Evolutionary conservation across 129 eudicot species (phyloP), one percentile per base, ranked within the genome.

Genomic region (Tagetes patula): DNA sequence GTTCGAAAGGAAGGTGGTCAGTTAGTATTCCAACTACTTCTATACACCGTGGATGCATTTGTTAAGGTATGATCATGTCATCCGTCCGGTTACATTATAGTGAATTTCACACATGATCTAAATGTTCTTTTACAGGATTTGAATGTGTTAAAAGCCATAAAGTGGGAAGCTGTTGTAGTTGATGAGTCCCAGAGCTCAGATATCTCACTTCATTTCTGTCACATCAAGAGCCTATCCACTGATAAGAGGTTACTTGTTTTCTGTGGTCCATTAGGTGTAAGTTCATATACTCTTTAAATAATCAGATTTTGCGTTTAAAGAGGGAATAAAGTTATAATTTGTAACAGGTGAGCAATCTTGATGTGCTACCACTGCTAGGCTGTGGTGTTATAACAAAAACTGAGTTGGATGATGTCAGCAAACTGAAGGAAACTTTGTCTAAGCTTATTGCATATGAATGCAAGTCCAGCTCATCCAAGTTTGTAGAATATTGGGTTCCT

Each of bases 401-500:
- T 6, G 89, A 80, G 46, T 74, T 80, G 42, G 67, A 47, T 63
- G 86, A 82, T 42, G 68, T 85, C 52, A 55, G 77, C 68, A 77
- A 80, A 59, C 67, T 90, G 81, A 85, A 84, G 81, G 88, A 90
- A 58, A 70, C 82, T 36, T 66, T 91, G 68, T 85, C 81, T 4
- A 70, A 73, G 20, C 77, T 73, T 46, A 70, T 74, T 72, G 86
- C 84, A 20, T 83, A 72, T 69, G 84, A 84, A 47, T 60, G 87
- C 85, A 80, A 72, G 37, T 47, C 83, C 20, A 79, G 41, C 59
- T 60, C 84, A 65, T 72, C 89, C 8, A 93, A 75, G 73, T 86
- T 88, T 72, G 66, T 78, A 32, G 99, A 95, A 80, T 95, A 77
- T 70, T 90, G 97, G 99, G 88, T 95, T 50, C 99, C 99, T 8